phyloP scores from a whole-genome alignment of 2,329 filamentous ascomycete genomes.

The Byssoonygena ceratinophila region DNA sequence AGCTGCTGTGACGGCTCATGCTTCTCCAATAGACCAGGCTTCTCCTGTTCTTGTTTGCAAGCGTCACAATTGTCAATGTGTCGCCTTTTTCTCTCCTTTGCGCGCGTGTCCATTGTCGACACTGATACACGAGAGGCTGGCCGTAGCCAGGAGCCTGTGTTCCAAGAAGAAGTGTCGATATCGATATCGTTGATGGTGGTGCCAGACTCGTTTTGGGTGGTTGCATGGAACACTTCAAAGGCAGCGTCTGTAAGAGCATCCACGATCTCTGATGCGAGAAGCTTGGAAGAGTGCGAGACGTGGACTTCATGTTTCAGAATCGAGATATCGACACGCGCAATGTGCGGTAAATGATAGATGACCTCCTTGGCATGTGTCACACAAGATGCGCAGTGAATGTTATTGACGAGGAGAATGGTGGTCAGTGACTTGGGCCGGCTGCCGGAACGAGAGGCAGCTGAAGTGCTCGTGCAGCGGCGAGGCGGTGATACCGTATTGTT shows the following conservation, averaged over 20 bases:
- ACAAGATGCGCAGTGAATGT: conserved; percentile 42
- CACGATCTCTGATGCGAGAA: conserved; percentile 28
- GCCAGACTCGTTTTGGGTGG: conserved; percentile 29
- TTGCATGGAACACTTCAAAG: conserved; percentile 39
- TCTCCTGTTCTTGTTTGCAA: conserved; percentile 35
- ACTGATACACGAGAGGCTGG: conserved; percentile 19
- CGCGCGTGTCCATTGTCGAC: conserved; percentile 16
- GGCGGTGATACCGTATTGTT: neutral
- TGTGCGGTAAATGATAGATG: conserved; percentile 29
- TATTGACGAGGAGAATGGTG: conserved; percentile 37
- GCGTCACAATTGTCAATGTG: conserved; percentile 44
- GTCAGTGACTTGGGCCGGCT: conserved; percentile 13
- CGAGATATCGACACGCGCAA: conserved; percentile 33
- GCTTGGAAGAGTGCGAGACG: conserved; percentile 29
- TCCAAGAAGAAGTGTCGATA: conserved; percentile 19
- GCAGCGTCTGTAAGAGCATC: conserved; percentile 35
- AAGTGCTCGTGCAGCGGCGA: neutral
- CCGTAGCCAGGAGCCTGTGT: conserved; percentile 21
- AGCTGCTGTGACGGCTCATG: neutral
- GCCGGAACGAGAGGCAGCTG: neutral
- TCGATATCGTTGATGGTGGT: conserved; percentile 28
- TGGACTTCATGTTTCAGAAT: conserved; percentile 37
- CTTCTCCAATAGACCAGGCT: conserved; percentile 1
- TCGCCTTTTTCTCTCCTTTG: conserved; percentile 22
- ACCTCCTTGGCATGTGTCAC: conserved; percentile 38